These are phyloP conservation scores for Euphrasia confusa DNA, from an alignment of 257 asterid species.

Conservation along the genomic window DNA sequence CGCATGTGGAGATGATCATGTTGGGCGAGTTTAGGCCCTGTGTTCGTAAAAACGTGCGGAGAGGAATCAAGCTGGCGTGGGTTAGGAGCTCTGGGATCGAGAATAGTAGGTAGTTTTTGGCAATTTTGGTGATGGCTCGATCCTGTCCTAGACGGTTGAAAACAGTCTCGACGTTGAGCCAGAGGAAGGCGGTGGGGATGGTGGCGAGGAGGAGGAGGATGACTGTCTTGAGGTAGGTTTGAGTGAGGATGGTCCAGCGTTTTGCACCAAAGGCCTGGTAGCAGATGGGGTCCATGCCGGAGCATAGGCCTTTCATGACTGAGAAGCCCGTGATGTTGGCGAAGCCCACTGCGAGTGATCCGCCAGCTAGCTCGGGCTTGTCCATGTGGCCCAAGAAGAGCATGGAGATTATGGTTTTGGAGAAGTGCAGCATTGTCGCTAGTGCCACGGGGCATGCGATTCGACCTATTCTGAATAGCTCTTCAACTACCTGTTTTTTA, in stretches of 20 bases:
- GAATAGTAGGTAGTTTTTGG: conserved; percentile 47
- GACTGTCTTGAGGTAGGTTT: conserved; percentile 58
- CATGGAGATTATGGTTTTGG: conserved; percentile 79
- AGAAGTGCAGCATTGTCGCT: conserved; percentile 57
- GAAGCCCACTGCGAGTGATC: conserved; percentile 75
- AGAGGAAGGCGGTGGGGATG: conserved; percentile 51
- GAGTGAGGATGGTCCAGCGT: conserved; percentile 49
- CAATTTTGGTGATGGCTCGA: conserved; percentile 46
- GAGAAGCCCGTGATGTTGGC: conserved; percentile 78
- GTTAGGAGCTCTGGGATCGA: conserved; percentile 56
- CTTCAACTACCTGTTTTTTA: conserved; percentile 46
- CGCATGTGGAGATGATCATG: conserved; percentile 54
- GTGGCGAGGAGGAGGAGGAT: conserved; percentile 56
- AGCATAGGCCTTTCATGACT: conserved; percentile 68
- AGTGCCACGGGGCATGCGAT: conserved; percentile 72
- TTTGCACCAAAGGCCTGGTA: conserved; percentile 81
- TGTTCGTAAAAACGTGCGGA: conserved; percentile 56
- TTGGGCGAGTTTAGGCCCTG: conserved; percentile 63
- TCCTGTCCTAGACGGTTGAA: conserved; percentile 62
- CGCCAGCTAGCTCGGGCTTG: conserved; percentile 70
- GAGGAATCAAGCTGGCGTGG: conserved; percentile 54
- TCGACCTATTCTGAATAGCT: conserved; percentile 37
- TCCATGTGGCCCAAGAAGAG: conserved; percentile 78
- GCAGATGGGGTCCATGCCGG: conserved; percentile 87
- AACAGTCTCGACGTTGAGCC: conserved; percentile 59